phyloP scores from a whole-genome alignment of 495 filamentous ascomycete genomes.

The Sporormia fimetaria region DNA sequence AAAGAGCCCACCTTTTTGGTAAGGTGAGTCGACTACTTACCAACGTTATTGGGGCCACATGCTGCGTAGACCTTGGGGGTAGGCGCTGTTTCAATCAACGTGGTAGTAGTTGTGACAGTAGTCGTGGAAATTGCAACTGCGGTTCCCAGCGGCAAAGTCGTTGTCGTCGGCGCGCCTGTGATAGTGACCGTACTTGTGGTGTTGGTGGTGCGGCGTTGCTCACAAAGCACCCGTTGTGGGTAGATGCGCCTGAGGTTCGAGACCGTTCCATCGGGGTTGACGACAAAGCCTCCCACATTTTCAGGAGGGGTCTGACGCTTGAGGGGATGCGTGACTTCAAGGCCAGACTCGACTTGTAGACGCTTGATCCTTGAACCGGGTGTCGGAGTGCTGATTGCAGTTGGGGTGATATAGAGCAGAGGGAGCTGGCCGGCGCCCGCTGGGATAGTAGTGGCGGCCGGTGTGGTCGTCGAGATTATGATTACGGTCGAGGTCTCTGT shows the following conservation, averaged over 20 bases:
- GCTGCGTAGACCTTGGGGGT: constrained; percentile 2
- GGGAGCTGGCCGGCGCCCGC: background rate
- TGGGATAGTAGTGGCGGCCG: background rate
- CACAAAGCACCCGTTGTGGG: constrained; percentile 4
- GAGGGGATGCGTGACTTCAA: background rate
- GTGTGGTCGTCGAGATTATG: background rate
- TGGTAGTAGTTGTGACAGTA: constrained; percentile 2
- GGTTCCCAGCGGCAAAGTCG: background rate
- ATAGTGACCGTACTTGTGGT: constrained; percentile 1
- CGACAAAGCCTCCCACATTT: constrained; percentile 1
- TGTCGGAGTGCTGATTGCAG: background rate
- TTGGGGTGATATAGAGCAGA: background rate
- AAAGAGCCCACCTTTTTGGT: background rate
- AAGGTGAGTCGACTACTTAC: constrained; percentile 3
- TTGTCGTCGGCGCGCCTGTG: background rate
- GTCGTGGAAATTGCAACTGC: background rate
- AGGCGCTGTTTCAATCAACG: background rate
- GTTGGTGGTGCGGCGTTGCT: background rate
- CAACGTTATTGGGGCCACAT: constrained; percentile 9
- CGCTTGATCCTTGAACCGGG: background rate
- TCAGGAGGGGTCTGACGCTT: constrained; percentile 3
- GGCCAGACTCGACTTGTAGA: background rate
- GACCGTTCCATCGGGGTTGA: constrained; percentile 5
- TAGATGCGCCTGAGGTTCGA: background rate
- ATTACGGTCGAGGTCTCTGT: background rate